Percentiles rank a stretch among this genome's conserved stretches.
phyloP scores from a whole-genome alignment of 257 asterid species.

The Knoxia roxburghii region DNA sequence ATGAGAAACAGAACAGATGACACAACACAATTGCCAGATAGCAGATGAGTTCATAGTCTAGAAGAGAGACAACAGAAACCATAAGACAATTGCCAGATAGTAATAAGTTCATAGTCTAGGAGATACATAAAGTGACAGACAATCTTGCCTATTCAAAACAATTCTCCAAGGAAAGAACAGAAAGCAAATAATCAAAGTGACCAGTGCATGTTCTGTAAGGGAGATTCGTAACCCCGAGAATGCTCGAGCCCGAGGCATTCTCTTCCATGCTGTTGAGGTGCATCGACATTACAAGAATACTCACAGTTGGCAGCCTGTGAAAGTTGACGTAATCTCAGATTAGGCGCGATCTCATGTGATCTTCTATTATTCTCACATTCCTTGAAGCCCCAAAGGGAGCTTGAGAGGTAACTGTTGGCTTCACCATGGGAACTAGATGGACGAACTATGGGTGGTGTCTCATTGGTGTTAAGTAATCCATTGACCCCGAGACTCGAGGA shows the following conservation, averaged over 20 bases:
- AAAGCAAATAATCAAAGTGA: constrained; percentile 36
- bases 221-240: constrained; percentile 52
- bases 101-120: background rate
- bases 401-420: constrained; percentile 35
- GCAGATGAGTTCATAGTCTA: background rate
- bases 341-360: constrained; percentile 44
- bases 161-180: background rate
- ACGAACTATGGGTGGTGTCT: constrained; percentile 34
- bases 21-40: background rate
- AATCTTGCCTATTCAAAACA: background rate
- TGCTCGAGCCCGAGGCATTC: constrained; percentile 44
- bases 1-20: background rate
- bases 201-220: constrained; percentile 65
- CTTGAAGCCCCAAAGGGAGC: constrained; percentile 44
- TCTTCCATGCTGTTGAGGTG: constrained; percentile 49
- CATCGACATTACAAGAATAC: constrained; percentile 46
- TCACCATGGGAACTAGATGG: constrained; percentile 40
- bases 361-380: constrained; percentile 31
- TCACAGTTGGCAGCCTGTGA: constrained; percentile 35
- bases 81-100: background rate
- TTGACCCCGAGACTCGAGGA: constrained; percentile 44
- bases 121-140: background rate
- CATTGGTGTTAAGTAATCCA: constrained; percentile 26
- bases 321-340: constrained; percentile 50
- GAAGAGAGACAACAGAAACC: constrained; percentile 2